Base-by-base conservation (phyloP, 108 stramenopile genomes). In the Hondaea fermentalgiana region DNA sequence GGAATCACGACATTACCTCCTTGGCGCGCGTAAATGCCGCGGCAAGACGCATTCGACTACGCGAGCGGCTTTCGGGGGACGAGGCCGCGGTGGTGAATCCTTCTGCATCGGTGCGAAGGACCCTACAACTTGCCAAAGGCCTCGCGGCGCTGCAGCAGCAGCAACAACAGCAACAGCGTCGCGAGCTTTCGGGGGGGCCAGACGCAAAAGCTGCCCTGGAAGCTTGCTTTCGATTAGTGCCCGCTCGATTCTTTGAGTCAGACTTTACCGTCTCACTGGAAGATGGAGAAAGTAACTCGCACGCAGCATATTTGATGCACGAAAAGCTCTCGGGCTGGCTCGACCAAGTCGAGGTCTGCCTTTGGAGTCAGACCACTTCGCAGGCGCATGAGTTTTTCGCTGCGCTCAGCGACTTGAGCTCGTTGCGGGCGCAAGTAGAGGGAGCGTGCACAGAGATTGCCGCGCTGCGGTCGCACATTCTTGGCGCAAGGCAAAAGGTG, bases 231-330 rank as follows among this genome's bases (percentile, higher is more conserved):
- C 76, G 51, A 4, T 45, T 53, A 0, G 76, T 83, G 76, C 76
- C 76, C 17, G 12, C 45, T 19, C 44, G 28, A 23, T 83, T 83
- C 28, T 83, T 83, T 35, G 49, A 83, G 51, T 12, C 45, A 12
- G 28, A 83, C 19, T 53, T 53, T 47, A 28, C 3, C 49, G 76
- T 83, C 6, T 83, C 76, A 6, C 28, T 83, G 6, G 76, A 83
- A 45, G 76, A 83, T 3, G 49, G 51, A 0, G 76, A 83, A 16
- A 83, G 51, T 53, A 3, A 83, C 51, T 53, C 45, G 51, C 76
- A 83, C 28, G 76, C 76, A 6, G 76, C 76, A 12, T 83, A 83
- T 23, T 4, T 83, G 45, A 83, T 83, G 76, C 76, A 83, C n/a
- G 76, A 83, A 83, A 83, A 83, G 51, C 51, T 83, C 23, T 53